Base-by-base conservation (phyloP, 352 stramenopile genomes). In the Pythium folliculosum region DNA sequence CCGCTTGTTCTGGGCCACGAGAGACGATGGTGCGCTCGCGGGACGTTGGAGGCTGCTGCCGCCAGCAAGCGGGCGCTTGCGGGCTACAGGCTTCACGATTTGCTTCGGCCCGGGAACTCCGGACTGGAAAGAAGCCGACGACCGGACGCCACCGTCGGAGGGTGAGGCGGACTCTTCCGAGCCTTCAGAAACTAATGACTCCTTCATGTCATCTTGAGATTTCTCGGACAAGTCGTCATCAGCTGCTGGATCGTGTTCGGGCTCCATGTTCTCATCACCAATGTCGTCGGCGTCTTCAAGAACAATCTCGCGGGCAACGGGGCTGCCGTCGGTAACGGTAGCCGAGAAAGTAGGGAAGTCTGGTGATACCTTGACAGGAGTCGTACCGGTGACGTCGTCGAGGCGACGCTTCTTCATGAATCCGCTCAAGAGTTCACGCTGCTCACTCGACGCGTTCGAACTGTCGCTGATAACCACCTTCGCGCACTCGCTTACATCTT, bases 351-450 rank as follows among this genome's bases (percentile, higher is more conserved):
- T 8, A 5, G 70, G 70, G 38, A 76, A 76, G 1, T 60, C 44
- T 22, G 49, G 53, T 3, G 55, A 61, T 5, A 51, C 49, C 60
- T 76, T 76, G 40, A 67, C 32, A 19, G 70, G 70, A 2, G 70
- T 76, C 23, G 59, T 19, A 27, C 70, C 70, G 17, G 64, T 72
- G 0, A 64, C 23, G 22, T 51, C 23, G 40, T 76, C 70, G 1
- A 70, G 37, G 8, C 55, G 47, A 14, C 70, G 63, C 55, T 70
- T 72, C 49, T 76, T 76, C 13, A 76, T 67, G 49, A 56, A 76
- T 8, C 23, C 30, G 19, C 37, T 23, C 40, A 76, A 25, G 22
- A 70, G 48, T 22, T 69, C 49, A 13, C 50, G 59, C 35, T 69
- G 63, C 4, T 69, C 30, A 7, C 12, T 45, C 22, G 64, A 51